Evolutionary conservation across 208 protist genomes (phyloP), one percentile per base, ranked within the genome.

Genomic region (Wallacemonas sp.): DNA sequence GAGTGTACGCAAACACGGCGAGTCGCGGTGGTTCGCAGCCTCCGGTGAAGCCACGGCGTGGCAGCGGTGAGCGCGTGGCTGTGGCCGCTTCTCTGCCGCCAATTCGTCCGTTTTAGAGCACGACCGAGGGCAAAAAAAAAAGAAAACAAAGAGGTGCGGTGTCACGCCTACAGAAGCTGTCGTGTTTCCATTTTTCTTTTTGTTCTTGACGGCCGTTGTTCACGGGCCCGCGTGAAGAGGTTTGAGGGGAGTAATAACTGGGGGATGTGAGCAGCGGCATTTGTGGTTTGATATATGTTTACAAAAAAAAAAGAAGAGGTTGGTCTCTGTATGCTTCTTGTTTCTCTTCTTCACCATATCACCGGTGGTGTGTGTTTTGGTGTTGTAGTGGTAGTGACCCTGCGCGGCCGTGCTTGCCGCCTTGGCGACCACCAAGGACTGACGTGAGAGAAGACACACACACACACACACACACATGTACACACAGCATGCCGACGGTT

Each of bases 331-430:
- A 17, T 33, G 19, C 2, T 30, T 34, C 38, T 68, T 15, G 37
- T 29, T 57, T 29, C 34, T 61, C 30, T 22, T 69, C 37, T 39
- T 45, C 42, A 32, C 17, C 61, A 8, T 68, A 5, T 30, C 42
- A 53, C 29, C 12, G 17, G 60, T 48, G 13, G 24, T 58, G 33
- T 45, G 9, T 58, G 12, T 46, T 62, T 33, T 62, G 6, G 34
- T 58, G 8, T 62, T 37, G 9, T 62, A 22, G 9, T 42, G 27
- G 6, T 34, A 50, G 4, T 6, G 17, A 48, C 1, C n/a, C n/a
- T n/a, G n/a, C n/a, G n/a, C n/a, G n/a, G n/a, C n/a, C n/a, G n/a
- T n/a, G n/a, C n/a, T n/a, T n/a, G n/a, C n/a, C n/a, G n/a, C n/a
- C n/a, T n/a, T n/a, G 9, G 22, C 38, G 38, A 38, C 36, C 21